Conservation (phyloP, 768 basidiomycete genomes). For the Filobasidium wieringae region DNA sequence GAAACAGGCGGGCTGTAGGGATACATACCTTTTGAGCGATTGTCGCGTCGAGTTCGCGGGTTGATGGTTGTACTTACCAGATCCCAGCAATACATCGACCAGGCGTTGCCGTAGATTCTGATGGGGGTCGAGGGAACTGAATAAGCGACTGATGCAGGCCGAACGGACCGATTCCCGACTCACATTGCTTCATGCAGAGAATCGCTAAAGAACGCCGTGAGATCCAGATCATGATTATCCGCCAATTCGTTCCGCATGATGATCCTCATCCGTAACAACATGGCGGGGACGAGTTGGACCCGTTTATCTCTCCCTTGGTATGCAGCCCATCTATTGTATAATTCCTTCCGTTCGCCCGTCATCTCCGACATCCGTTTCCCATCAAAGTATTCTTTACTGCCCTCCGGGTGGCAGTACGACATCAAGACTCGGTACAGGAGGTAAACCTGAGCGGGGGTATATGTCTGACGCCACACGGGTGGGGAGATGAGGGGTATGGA, state of each 20-base stretch:
- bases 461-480: background rate
- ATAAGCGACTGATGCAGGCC: background rate
- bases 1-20: conserved; percentile 1
- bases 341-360: background rate
- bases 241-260: background rate
- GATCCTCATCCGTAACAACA: conserved; percentile 5
- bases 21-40: background rate
- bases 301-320: conserved; percentile 4
- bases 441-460: background rate
- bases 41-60: background rate
- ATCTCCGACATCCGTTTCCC: conserved; percentile 3
- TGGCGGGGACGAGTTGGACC: conserved; percentile 2
- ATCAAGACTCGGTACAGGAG: conserved; percentile 3
- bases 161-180: background rate
- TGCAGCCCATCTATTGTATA: conserved; percentile 2
- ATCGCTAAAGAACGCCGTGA: conserved; percentile 3
- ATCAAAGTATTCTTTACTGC: conserved; percentile 4
- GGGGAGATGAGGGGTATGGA: too few relatives aligned
- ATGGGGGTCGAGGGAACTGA: background rate
- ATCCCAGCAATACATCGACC: conserved; percentile 8
- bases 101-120: conserved; percentile 3
- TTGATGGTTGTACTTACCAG: background rate
- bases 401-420: background rate
- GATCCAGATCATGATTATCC: background rate
- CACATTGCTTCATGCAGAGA: conserved; percentile 4